Percentiles rank a stretch among this genome's conserved stretches.
phyloP scores from a whole-genome alignment of 352 stramenopile genomes.

The Phytopythium chamaehyphon region DNA sequence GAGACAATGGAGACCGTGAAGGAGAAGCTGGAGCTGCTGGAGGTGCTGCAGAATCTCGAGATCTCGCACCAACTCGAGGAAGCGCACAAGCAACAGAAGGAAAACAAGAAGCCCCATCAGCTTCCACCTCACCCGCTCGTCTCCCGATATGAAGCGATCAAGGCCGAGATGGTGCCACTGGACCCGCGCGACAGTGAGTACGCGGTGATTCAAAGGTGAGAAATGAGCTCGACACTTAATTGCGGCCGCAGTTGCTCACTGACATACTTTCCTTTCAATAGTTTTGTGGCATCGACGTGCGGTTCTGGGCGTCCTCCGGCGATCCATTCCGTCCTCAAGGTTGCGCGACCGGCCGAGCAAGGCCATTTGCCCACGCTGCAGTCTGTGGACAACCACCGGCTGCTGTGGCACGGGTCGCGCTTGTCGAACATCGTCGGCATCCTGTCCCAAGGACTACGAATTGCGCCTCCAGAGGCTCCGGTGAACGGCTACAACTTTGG shows the following conservation, averaged over 20 bases:
- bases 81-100: conserved; percentile 21
- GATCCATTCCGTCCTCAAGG: conserved; percentile 56
- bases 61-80: conserved; percentile 54
- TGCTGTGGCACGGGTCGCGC: conserved; percentile 64
- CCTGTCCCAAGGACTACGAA: conserved; percentile 62
- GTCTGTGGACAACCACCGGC: conserved; percentile 54
- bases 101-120: neutral
- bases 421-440: conserved; percentile 70
- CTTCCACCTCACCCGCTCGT: conserved; percentile 41
- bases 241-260: neutral
- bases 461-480: conserved; percentile 72
- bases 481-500: conserved; percentile 73
- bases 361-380: conserved; percentile 30
- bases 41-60: conserved; percentile 59
- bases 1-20: conserved; percentile 45
- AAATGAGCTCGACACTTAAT: neutral
- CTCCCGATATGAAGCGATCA: conserved; percentile 49
- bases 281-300: conserved; percentile 52
- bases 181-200: conserved; percentile 34
- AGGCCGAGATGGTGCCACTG: conserved; percentile 44
- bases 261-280: conserved; percentile 1
- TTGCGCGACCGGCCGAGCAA: conserved; percentile 44
- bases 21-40: conserved; percentile 56
- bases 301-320: conserved; percentile 15
- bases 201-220: conserved; percentile 47